phyloP scores from a whole-genome alignment of 805 yeast species.

The Teunomyces barrocoloradensis region DNA sequence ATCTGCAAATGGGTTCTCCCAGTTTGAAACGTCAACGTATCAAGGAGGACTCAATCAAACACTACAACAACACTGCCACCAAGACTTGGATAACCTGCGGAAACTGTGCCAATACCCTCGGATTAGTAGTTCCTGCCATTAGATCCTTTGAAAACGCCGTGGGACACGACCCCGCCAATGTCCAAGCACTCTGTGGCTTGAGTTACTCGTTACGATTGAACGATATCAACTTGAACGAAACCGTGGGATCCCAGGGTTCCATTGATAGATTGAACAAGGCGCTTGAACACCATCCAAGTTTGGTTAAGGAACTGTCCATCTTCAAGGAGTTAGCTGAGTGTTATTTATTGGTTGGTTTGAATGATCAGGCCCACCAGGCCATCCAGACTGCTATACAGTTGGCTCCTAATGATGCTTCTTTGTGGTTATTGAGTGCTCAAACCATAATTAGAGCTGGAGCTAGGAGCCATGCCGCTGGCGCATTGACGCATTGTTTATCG shows the following conservation, averaged over 20 bases:
- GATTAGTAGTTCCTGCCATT: conserved; percentile 39
- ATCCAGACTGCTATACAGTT: conserved; percentile 42
- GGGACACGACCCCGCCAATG: conserved; percentile 38
- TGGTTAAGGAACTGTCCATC: conserved; percentile 37
- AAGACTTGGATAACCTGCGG: conserved; percentile 50
- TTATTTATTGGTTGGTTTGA: conserved; percentile 44
- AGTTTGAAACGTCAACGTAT: conserved; percentile 8
- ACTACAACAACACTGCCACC: conserved; percentile 24
- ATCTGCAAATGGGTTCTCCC: conserved; percentile 8
- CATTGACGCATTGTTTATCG: conserved; percentile 45
- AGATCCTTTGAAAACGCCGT: conserved; percentile 44
- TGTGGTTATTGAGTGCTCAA: conserved; percentile 51
- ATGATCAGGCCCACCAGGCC: conserved; percentile 52
- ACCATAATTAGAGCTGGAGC: conserved; percentile 43
- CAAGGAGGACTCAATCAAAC: conserved; percentile 7
- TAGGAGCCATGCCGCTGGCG: conserved; percentile 45
- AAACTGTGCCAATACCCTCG: conserved; percentile 43
- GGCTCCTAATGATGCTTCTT: conserved; percentile 40
- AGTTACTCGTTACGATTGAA: conserved; percentile 38
- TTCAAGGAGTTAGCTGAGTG: conserved; percentile 54
- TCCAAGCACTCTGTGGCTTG: conserved; percentile 43
- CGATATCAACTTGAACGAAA: conserved; percentile 36
- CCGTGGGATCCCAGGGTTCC: conserved; percentile 39
- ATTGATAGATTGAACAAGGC: conserved; percentile 40
- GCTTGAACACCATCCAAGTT: conserved; percentile 34